phyloP scores from a whole-genome alignment of 495 filamentous ascomycete species.

The Trichoderma asperelloides region DNA sequence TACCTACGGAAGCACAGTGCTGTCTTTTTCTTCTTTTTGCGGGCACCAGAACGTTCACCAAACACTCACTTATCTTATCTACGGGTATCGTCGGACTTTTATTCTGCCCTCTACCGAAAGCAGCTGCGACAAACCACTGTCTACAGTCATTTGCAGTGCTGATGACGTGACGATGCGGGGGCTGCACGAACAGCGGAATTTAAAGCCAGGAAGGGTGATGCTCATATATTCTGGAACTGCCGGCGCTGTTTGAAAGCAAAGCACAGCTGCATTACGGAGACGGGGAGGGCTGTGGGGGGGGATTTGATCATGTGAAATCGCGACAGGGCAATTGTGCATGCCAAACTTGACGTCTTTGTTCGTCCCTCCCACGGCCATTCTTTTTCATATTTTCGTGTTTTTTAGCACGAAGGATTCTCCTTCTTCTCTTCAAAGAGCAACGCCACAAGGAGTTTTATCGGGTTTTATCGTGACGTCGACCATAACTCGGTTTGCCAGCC shows the following conservation, averaged over 20 bases:
- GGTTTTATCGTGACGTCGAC: neutral
- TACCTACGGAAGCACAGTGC: neutral
- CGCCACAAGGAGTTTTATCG: too few relatives aligned
- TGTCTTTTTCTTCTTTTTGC: neutral
- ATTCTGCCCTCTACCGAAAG: neutral
- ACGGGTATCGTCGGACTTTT: neutral
- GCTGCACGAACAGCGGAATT: neutral
- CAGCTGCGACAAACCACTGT: neutral
- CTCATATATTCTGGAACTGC: neutral
- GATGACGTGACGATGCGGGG: constrained; percentile 5
- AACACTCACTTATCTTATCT: neutral
- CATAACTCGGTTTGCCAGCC: neutral
- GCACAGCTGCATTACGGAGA: neutral
- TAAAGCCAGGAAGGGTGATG: neutral
- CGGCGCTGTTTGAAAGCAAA: neutral
- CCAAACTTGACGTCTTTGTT: too few relatives aligned
- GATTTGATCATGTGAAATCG: too few relatives aligned
- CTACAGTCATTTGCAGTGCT: neutral
- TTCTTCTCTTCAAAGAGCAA: too few relatives aligned
- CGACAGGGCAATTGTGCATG: too few relatives aligned
- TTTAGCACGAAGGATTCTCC: too few relatives aligned
- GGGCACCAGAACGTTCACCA: neutral
- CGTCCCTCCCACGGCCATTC: too few relatives aligned
- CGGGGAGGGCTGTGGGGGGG: neutral
- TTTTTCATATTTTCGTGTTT: too few relatives aligned